These are phyloP conservation scores for Fraxinus velutina DNA, from an alignment of 305 asterid genomes.

Conservation along the genomic window DNA sequence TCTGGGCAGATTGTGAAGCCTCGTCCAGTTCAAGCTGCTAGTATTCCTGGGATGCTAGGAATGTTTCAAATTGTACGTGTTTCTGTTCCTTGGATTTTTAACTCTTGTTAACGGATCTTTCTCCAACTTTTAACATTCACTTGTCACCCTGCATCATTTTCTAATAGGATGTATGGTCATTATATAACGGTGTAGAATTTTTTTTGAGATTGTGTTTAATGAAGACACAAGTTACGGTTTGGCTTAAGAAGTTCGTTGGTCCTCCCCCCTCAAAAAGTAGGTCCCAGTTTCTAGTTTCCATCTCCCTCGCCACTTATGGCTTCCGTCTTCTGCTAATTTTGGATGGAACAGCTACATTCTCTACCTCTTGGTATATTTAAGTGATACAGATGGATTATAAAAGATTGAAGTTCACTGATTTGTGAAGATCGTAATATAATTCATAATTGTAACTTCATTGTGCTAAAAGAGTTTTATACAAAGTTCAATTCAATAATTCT, in stretches of 20 bases:
- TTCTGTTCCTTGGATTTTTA: constrained; percentile 19
- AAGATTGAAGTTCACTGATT: constrained; percentile 3
- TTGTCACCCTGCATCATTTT: not conserved
- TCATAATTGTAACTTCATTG: not conserved
- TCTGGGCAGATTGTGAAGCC: constrained; percentile 84
- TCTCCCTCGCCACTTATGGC: not conserved
- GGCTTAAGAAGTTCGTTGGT: constrained; percentile 13
- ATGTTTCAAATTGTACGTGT: constrained; percentile 81
- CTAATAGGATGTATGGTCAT: not conserved
- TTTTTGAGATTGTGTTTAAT: not conserved
- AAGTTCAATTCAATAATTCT: not conserved
- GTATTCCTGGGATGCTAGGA: constrained; percentile 99
- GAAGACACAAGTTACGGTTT: not conserved
- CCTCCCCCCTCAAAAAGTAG: constrained; percentile 6
- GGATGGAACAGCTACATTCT: constrained; percentile 1
- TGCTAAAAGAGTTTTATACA: not conserved
- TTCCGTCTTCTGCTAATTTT: not conserved
- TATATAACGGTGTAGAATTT: not conserved
- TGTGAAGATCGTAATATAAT: not conserved
- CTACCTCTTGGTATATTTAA: not conserved
- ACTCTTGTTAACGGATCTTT: not conserved
- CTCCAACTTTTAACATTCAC: not conserved
- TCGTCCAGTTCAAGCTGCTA: constrained; percentile 93
- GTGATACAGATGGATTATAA: not conserved
- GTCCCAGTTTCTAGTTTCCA: not conserved